A percentile compares a stretch with the other conserved stretches of the same genome.
Conservation (phyloP, 331 rosid genomes). For the Telfairia occidentalis region DNA sequence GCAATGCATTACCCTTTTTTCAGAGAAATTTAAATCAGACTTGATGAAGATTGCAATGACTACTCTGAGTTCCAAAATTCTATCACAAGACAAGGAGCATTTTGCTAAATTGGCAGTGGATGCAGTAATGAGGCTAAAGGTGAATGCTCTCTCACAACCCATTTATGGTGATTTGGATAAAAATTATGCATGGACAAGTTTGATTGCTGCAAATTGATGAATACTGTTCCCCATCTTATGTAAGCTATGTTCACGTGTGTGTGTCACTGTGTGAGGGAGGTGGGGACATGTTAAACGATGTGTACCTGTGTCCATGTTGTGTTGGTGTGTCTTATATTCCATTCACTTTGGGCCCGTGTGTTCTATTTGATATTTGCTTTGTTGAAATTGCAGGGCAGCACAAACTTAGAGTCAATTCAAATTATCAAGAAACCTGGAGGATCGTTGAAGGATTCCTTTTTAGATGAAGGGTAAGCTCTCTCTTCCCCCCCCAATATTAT, state of each 20-base stretch:
- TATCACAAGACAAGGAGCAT: constrained; percentile 89
- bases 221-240: background rate
- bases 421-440: constrained; percentile 96
- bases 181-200: background rate
- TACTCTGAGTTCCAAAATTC: constrained; percentile 93
- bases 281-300: background rate
- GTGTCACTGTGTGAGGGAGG: background rate
- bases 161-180: background rate
- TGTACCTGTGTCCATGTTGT: background rate
- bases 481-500: too few species aligned
- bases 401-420: constrained; percentile 85
- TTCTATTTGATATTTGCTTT: background rate
- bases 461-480: constrained; percentile 99
- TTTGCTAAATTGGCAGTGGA: constrained; percentile 86
- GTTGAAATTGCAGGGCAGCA: constrained; percentile 75
- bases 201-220: background rate
- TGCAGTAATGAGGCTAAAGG: constrained; percentile 95
- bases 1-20: constrained; percentile 10
- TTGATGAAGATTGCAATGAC: constrained; percentile 95
- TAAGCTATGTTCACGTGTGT: background rate
- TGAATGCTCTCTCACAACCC: constrained; percentile 15
- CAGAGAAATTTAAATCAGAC: constrained; percentile 84
- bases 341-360: background rate
- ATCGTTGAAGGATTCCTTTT: constrained; percentile 69
- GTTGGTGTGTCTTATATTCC: background rate